Evolutionary conservation across 192 early-diverging fungal genomes (phyloP), one percentile per base, ranked within the genome.

Genomic region (Coemansia sp.): DNA sequence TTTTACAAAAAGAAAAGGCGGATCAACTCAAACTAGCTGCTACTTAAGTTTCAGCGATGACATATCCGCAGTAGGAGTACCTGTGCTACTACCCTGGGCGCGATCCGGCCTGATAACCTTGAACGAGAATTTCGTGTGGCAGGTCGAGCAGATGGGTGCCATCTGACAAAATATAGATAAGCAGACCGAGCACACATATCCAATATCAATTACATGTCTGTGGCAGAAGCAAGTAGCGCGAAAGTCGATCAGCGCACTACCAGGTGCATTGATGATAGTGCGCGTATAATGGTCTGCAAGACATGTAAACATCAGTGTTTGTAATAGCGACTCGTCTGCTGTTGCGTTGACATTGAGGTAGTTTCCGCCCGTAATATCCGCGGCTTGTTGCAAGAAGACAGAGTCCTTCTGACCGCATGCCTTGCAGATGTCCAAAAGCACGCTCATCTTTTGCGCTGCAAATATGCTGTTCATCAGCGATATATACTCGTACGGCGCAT

Each of bases 391-490:
- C 24, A 99, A 68, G 73, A 98, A 96, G 3, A 93, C 89, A 10
- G 92, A 91, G 47, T 93, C 89, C 30, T 44, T 44, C 7, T 82
- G 82, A 10, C 88, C 90, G 62, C 74, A 82, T 9, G 96, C 74
- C 57, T 92, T 92, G 75, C 94, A 97, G 1, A 94, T 89, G 72
- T 99, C 97, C 21, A 99, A 88, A 0, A 87, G 88, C 8, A 96
- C 92, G 19, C 84, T 83, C 94, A 76, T 83, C 61, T 93, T 94
- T 75, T 99, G 94, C 1, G 95, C 96, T 0, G 95, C 90, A 81
- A 99, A 99, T 34, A 99, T 97, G 60, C 86, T 89, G 73, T 99
- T 99, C 97, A 99, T 99, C 30, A 96, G 87, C 3, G 94, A 83
- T 53, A 99, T 95, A 62, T 99, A 97, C 66, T 98, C 92, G 41